Percentiles rank a stretch among this genome's conserved stretches.
phyloP scores from a whole-genome alignment of 805 yeast genomes.

The Millerozyma acaciae region DNA sequence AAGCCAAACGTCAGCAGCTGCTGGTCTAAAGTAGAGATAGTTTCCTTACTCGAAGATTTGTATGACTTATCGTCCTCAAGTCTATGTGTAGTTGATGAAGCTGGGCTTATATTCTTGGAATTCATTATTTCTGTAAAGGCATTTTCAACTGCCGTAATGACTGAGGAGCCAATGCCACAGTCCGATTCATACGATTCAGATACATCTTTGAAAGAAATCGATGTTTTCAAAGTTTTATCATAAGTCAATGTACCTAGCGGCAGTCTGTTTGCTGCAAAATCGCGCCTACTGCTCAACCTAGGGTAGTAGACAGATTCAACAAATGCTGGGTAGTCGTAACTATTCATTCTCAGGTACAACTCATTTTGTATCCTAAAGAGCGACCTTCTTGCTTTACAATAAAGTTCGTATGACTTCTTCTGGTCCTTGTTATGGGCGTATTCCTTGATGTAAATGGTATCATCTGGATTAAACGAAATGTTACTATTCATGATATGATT shows the following conservation, averaged over 20 bases:
- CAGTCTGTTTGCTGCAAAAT: no score
- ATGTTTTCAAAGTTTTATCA: no score
- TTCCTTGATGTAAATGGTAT: conserved; percentile 27
- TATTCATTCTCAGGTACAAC: conserved; percentile 48
- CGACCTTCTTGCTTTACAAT: conserved; percentile 53
- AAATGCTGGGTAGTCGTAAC: conserved; percentile 55
- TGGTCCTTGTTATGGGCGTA: conserved; percentile 12
- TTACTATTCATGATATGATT: conserved; percentile 33
- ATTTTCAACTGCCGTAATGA: conserved; percentile 60
- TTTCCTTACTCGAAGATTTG: not conserved
- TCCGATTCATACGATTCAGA: no score
- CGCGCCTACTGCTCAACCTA: no score
- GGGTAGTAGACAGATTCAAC: conserved; percentile 42
- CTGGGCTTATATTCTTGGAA: not conserved
- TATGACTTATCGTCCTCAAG: conserved; percentile 3
- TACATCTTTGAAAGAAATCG: no score
- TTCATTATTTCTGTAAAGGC: conserved; percentile 60
- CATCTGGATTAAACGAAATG: conserved; percentile 5
- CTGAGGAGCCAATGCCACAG: conserved; percentile 45
- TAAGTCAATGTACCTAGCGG: no score
- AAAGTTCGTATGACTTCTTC: conserved; percentile 20
- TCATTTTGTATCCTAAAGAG: conserved; percentile 58
- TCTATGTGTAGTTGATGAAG: conserved; percentile 1
- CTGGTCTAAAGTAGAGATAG: not conserved
- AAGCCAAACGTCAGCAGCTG: conserved; percentile 6